Evolutionary conservation across 2,329 filamentous ascomycete species (phyloP), one percentile per base, ranked within the genome.

Genomic region (Harringtonia aguacate): DNA sequence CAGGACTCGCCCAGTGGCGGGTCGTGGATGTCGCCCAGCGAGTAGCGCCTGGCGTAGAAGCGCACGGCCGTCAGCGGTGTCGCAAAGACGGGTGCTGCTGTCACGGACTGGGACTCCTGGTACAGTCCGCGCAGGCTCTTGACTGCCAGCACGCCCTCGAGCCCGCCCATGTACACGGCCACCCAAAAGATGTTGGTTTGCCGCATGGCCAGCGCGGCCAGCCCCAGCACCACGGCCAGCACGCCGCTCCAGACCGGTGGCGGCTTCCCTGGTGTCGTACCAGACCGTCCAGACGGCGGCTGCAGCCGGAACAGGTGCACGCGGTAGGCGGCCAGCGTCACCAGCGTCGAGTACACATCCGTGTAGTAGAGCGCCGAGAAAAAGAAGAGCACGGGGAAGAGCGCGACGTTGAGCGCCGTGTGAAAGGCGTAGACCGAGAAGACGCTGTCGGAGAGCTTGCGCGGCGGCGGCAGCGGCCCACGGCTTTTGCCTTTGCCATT

Each of bases 141-240:
- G 47, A 76, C 62, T 17, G 64, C 69, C 52, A 73, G 69, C 3
- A 77, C 60, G 36, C 65, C 63, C 58, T 81, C 73, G 35, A 77
- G 48, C 7, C 73, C 80, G 18, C 83, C 83, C 54, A 87, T 76
- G 55, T 85, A 87, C 0, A 89, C 69, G 1, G 86, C 82, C 0
- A 89, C 81, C 92, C 92, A 98, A 59, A 98, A 95, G 45, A 97
- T 84, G 55, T 98, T 98, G 0, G 92, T 98, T 61, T 98, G 92
- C 21, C 92, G 74, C 68, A 95, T 92, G 3, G 75, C 65, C 18
- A 98, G 69, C 1, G 86, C 72, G 2, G 75, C 49, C 0, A 86
- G 50, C 0, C 88, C 88, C 7, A 82, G 59, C 0, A 69, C 1
- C 0, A 86, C 48, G 0, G 68, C 66, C 12, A 53, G 48, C 0